Conservation (phyloP, 2,329 filamentous ascomycete genomes). For the Alternaria sp. region DNA sequence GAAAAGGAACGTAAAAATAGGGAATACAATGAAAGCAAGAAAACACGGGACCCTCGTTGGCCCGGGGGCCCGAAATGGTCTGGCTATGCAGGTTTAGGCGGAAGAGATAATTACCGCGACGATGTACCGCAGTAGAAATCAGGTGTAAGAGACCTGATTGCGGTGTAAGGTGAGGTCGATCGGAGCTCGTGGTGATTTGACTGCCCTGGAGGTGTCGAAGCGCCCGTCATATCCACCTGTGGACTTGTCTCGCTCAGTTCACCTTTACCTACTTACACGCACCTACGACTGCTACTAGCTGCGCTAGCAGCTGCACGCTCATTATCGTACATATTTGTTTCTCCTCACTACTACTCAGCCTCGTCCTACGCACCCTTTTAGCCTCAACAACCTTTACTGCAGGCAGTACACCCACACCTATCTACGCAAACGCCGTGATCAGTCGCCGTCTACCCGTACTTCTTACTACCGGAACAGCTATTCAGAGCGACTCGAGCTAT, state of each 20-base stretch:
- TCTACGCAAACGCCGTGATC: no score
- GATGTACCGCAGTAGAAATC: slow-evolving; percentile 14
- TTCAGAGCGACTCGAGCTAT: no score
- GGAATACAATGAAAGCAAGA: background rate
- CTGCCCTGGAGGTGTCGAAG: background rate
- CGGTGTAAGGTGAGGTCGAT: background rate
- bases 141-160: background rate
- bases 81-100: slow-evolving; percentile 3
- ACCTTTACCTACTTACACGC: background rate
- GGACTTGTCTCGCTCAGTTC: background rate
- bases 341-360: no score
- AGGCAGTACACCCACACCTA: no score
- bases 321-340: no score
- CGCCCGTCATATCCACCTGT: background rate
- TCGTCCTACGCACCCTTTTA: no score
- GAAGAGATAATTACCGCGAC: slow-evolving; percentile 8
- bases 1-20: background rate
- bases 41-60: slow-evolving; percentile 8
- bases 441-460: no score
- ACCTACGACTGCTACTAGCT: no score
- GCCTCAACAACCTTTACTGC: no score
- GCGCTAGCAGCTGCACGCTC: no score
- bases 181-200: background rate
- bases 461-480: no score
- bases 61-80: slow-evolving; percentile 9